Evolutionary conservation across 2,329 filamentous ascomycete genomes (phyloP), one percentile per base, ranked within the genome.

Genomic region (Sclerotinia glacialis): DNA sequence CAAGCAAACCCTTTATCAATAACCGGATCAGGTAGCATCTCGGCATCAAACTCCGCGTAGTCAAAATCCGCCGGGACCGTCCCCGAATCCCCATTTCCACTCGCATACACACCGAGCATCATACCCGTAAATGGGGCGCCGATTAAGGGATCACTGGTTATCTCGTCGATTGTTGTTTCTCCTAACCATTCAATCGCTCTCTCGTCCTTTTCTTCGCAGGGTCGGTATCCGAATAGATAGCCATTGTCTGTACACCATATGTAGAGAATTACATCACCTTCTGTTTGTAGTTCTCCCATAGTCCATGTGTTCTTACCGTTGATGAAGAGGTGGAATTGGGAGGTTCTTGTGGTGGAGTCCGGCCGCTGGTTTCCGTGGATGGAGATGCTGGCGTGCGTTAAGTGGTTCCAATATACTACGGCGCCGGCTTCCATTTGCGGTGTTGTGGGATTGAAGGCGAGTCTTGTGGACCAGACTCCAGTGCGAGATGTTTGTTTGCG

Each of bases 401-500:
- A 18, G 14, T 64, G 21, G 37, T 64, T 64, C 62, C 52, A 64
- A 6, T 64, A 64, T 9, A 64, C 37, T 21, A 31, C 37, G 1
- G 52, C 37, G 18, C 62, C 62, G 23, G 62, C 60, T 42, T 63
- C 52, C 44, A 56, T 55, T 6, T 37, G 40, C 1, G n/a, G 14
- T 12, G 28, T 37, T 14, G 49, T 58, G 14, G 62, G 52, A 9
- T 47, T 21, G 37, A 64, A 64, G 28, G 49, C 46, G 3, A 64
- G 49, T 7, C 37, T 21, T 6, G 61, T 64, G 26, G 47, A 44
- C 61, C 61, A 56, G 16, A 55, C 26, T 8, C 61, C 61, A 28
- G 37, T 5, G 42, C 62, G 62, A 6, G 62, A 31, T 21, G 42
- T 64, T 40, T 64, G 62, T 26, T 64, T 64, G n/a, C 62, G 62